Evolutionary conservation across 164 flowering plant genomes (phyloP).

Genomic region (Aristolochia fimbriata): DNA sequence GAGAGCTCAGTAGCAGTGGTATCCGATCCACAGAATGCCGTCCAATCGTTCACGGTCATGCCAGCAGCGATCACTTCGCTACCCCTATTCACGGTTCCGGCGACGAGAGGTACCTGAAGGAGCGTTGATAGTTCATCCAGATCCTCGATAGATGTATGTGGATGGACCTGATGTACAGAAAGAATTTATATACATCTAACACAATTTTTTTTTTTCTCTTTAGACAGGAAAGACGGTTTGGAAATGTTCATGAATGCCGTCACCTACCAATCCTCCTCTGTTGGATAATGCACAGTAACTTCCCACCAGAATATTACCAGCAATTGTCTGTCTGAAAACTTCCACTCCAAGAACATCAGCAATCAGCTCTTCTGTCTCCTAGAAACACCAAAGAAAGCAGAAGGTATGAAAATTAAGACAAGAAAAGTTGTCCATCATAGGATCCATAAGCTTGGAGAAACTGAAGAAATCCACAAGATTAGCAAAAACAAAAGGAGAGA

Average conservation of each 20-base stretch:
- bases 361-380: constrained; percentile 93
- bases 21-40: constrained; percentile 89
- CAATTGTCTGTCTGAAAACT: constrained; percentile 90
- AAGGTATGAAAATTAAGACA: neutral
- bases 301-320: constrained; percentile 90
- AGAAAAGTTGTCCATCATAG: too few species aligned
- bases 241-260: too few species aligned
- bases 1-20: constrained; percentile 93
- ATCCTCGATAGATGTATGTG: constrained; percentile 91
- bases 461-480: too few species aligned
- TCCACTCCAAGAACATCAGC: constrained; percentile 94
- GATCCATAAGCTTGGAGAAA: too few species aligned
- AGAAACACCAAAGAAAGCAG: neutral
- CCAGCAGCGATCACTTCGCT: constrained; percentile 88
- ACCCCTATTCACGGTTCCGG: constrained; percentile 91
- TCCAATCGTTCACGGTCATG: constrained; percentile 84
- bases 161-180: constrained; percentile 57
- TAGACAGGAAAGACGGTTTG: too few species aligned
- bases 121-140: constrained; percentile 92
- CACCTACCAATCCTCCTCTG: constrained; percentile 80
- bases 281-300: constrained; percentile 82
- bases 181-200: too few species aligned
- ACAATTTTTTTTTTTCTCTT: neutral
- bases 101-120: constrained; percentile 90
- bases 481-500: too few species aligned